A percentile compares a stretch with the other conserved stretches of the same genome.
These are phyloP conservation scores for Radiomyces spectabilis DNA, from an alignment of 192 early-diverging fungal species.

Conservation along the genomic window DNA sequence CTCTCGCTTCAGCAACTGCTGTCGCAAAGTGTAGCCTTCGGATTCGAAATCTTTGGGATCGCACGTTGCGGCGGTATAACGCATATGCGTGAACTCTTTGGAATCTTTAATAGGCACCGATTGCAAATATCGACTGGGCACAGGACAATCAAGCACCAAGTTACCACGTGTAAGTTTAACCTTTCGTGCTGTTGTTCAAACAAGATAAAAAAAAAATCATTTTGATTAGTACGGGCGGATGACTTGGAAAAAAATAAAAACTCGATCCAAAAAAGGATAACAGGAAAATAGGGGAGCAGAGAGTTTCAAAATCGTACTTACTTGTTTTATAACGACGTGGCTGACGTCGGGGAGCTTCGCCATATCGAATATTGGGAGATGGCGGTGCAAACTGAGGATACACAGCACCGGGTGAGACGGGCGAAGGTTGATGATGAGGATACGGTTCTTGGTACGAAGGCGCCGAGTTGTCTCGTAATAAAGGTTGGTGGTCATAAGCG, in stretches of 20 bases:
- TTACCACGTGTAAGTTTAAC: slow-evolving; percentile 60
- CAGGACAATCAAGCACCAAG: slow-evolving; percentile 56
- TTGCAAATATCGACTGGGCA: slow-evolving; percentile 45
- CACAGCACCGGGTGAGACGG: slow-evolving; percentile 16
- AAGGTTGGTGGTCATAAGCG: slow-evolving; percentile 18
- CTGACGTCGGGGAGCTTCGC: slow-evolving; percentile 35
- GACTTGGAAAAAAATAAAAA: neutral
- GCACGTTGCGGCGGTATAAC: slow-evolving; percentile 68
- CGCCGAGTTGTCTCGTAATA: slow-evolving; percentile 5
- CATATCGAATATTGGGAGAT: slow-evolving; percentile 26
- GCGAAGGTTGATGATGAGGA: slow-evolving; percentile 12
- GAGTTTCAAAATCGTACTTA: too few relatives aligned
- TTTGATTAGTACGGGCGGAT: neutral
- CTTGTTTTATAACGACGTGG: slow-evolving; percentile 45
- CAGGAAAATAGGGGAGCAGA: too few relatives aligned
- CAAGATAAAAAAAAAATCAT: slow-evolving; percentile 6
- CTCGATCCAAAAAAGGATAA: neutral
- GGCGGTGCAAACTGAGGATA: slow-evolving; percentile 10
- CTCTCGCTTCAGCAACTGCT: slow-evolving; percentile 57
- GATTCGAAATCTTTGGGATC: slow-evolving; percentile 55
- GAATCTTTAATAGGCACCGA: slow-evolving; percentile 33
- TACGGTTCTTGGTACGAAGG: slow-evolving; percentile 15
- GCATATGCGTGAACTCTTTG: slow-evolving; percentile 61
- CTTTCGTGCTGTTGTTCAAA: too few relatives aligned
- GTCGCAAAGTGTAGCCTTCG: slow-evolving; percentile 59